phyloP scores from a whole-genome alignment of 176 grass and related monocot genomes.

The Ensete ventricosum region DNA sequence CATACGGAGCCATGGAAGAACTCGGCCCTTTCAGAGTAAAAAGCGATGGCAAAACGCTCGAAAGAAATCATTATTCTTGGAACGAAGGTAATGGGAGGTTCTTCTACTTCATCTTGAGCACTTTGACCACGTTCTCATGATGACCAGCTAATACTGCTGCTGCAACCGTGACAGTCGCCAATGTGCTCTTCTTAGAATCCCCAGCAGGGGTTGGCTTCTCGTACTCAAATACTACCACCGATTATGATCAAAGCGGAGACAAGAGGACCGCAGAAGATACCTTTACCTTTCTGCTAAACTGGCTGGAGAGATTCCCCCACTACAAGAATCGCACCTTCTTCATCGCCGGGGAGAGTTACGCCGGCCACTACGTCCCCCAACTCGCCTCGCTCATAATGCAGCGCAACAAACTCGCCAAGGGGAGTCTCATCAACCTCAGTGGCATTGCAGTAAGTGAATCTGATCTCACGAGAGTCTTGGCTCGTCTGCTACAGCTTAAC shows the following conservation, averaged over 20 bases:
- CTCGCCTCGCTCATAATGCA: conserved; percentile 32
- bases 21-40: conserved; percentile 49
- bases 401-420: conserved; percentile 9
- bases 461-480: too few relatives aligned
- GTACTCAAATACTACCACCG: conserved; percentile 28
- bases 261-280: conserved; percentile 26
- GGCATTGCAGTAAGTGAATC: conserved; percentile 7
- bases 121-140: neutral
- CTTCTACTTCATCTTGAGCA: neutral
- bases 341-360: conserved; percentile 57
- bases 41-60: conserved; percentile 49
- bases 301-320: conserved; percentile 34
- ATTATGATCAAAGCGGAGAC: conserved; percentile 37
- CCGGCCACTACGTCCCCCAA: conserved; percentile 36
- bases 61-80: conserved; percentile 37
- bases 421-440: conserved; percentile 27
- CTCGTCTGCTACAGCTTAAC: too few relatives aligned
- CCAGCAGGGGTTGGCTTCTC: conserved; percentile 62
- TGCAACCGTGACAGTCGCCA: conserved; percentile 31
- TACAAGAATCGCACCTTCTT: conserved; percentile 25
- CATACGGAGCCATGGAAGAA: conserved; percentile 40
- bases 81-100: conserved; percentile 21
- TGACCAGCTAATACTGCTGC: too few relatives aligned
- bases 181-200: conserved; percentile 52
- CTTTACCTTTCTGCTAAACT: conserved; percentile 20